phyloP scores from a whole-genome alignment of 192 early-diverging fungal species.

The Entomortierella beljakovae region DNA sequence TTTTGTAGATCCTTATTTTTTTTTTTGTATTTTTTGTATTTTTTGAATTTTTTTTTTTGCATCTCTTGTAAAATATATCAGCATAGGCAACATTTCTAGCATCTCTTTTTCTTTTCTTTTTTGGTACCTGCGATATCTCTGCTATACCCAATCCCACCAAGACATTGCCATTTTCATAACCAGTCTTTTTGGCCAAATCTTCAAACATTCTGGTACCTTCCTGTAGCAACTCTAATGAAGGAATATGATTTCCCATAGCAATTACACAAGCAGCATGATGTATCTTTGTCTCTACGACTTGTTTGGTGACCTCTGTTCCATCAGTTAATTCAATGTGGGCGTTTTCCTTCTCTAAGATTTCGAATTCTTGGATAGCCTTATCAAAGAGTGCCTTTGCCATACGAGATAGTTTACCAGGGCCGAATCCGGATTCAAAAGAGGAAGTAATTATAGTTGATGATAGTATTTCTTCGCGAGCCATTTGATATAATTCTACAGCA shows the following conservation, averaged over 20 bases:
- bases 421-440: not conserved
- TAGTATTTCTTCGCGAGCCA: slow-evolving; percentile 63
- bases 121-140: slow-evolving; percentile 24
- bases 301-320: slow-evolving; percentile 29
- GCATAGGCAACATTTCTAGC: no score
- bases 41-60: no score
- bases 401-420: slow-evolving; percentile 11
- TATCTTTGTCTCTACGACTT: slow-evolving; percentile 31
- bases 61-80: no score
- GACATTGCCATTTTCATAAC: slow-evolving; percentile 16
- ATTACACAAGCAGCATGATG: slow-evolving; percentile 49
- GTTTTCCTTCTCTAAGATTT: slow-evolving; percentile 55
- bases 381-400: slow-evolving; percentile 63
- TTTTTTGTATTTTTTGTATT: not conserved
- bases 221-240: slow-evolving; percentile 37
- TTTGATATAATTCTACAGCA: slow-evolving; percentile 68
- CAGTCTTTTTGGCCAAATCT: slow-evolving; percentile 38
- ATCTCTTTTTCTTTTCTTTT: not conserved
- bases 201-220: slow-evolving; percentile 42
- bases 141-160: slow-evolving; percentile 41
- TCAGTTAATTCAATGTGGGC: slow-evolving; percentile 54
- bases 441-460: not conserved
- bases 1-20: not conserved
- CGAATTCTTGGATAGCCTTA: slow-evolving; percentile 65
- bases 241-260: slow-evolving; percentile 30